phyloP scores from a whole-genome alignment of 306 rosid genomes.

The Ceratonia siliqua region DNA sequence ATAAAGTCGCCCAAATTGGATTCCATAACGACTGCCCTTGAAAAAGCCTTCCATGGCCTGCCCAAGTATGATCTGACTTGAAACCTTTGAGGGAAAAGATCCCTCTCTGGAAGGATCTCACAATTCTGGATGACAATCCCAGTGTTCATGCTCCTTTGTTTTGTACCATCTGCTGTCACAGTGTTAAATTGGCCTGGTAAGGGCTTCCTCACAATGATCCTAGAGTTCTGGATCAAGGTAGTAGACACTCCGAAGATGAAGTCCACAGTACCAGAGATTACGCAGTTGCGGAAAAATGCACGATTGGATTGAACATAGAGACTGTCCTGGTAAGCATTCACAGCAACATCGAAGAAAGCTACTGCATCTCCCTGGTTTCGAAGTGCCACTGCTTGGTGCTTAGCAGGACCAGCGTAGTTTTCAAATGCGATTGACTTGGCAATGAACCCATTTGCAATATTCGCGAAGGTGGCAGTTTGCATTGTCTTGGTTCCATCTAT shows the following conservation, averaged over 20 bases:
- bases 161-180: constrained; percentile 53
- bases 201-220: constrained; percentile 54
- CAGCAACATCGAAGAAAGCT: constrained; percentile 43
- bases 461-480: constrained; percentile 52
- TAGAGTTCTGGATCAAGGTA: constrained; percentile 52
- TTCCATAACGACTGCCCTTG: constrained; percentile 57
- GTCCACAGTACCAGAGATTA: constrained; percentile 65
- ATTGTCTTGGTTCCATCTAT: constrained; percentile 42
- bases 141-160: neutral
- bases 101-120: constrained; percentile 48
- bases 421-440: constrained; percentile 51
- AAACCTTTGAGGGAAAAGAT: constrained; percentile 36
- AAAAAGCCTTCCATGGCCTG: constrained; percentile 61
- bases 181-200: constrained; percentile 45
- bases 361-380: constrained; percentile 53
- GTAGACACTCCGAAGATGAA: constrained; percentile 60
- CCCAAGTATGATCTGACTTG: constrained; percentile 48
- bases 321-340: constrained; percentile 59
- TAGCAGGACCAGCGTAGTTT: constrained; percentile 58
- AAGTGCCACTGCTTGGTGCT: constrained; percentile 71
- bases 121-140: constrained; percentile 64
- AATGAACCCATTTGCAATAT: constrained; percentile 39
- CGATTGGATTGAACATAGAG: constrained; percentile 50
- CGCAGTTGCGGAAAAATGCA: constrained; percentile 66
- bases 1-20: constrained; percentile 46